These are phyloP conservation scores for Byssoonygena ceratinophila DNA, from an alignment of 2,329 filamentous ascomycete species.

Conservation along the genomic window DNA sequence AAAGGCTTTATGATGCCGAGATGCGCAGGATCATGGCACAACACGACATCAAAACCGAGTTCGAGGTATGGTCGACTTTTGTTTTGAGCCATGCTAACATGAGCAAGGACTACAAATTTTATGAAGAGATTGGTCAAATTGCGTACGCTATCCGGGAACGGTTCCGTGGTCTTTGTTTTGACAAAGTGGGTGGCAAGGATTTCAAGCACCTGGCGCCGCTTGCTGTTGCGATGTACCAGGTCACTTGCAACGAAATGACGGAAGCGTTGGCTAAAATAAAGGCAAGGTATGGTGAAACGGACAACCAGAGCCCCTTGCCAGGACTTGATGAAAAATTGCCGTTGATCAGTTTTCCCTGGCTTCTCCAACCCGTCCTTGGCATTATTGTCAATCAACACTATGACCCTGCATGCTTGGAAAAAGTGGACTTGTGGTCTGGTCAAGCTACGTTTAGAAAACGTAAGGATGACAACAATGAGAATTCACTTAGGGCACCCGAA, in stretches of 20 bases:
- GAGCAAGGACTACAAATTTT: conserved; percentile 70
- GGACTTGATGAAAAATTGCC: conserved; percentile 47
- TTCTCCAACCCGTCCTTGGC: conserved; percentile 64
- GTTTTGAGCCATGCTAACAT: conserved; percentile 63
- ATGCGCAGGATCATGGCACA: conserved; percentile 75
- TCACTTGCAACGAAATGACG: conserved; percentile 62
- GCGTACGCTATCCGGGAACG: conserved; percentile 55
- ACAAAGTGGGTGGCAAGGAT: conserved; percentile 52
- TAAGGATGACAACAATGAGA: not conserved
- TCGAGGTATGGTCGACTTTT: conserved; percentile 85
- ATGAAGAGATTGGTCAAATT: conserved; percentile 68
- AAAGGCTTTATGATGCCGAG: conserved; percentile 64
- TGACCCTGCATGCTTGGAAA: conserved; percentile 18
- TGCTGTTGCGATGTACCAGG: conserved; percentile 75
- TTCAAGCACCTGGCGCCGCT: conserved; percentile 56
- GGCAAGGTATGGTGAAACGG: conserved; percentile 13
- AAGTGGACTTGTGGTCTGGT: conserved; percentile 6
- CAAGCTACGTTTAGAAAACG: conserved; percentile 9
- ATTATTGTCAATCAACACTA: conserved; percentile 49
- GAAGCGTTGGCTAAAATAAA: conserved; percentile 46
- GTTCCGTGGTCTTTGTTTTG: conserved; percentile 57
- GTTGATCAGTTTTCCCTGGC: conserved; percentile 87
- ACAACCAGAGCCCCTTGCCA: conserved; percentile 11
- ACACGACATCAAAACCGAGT: conserved; percentile 72
- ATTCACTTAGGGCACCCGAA: conserved; percentile 9